Base-by-base conservation (phyloP, 2,329 filamentous ascomycete genomes). In the Pseudogymnoascus sp. region DNA sequence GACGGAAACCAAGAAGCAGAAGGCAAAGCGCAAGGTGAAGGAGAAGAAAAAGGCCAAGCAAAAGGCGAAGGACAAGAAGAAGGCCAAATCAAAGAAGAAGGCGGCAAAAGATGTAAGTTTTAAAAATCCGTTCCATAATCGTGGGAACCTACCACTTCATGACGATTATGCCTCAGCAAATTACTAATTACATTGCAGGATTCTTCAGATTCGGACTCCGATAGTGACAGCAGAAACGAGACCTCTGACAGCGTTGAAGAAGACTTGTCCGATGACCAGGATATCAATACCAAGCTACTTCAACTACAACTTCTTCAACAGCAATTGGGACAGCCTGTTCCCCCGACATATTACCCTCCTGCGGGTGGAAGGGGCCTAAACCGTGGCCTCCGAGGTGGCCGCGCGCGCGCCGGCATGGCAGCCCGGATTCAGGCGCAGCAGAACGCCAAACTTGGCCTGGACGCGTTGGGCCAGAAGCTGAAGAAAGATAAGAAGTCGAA, bases 401-500 rank as follows among this genome's bases (percentile, higher is more conserved):
- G 59, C 16, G 64, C 47, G 10, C 23, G 64, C 50, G n/a, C 50
- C 2, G 50, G 69, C 65, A 50, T 62, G 60, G 63, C 64, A 28
- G 64, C 64, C 23, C 65, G 66, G 50, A 50, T 66, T 18, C 65
- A 70, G 64, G 67, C 66, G 63, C 67, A 64, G 16, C 66, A 65
- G 61, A 68, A 67, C 62, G 68, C 66, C 23, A 70, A 66, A 42
- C 59, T 71, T 16, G 61, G 65, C 18, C 64, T 70, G 25, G 70
- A 72, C 67, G 61, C 69, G 50, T 59, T 68, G 61, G 61, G 71
- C 61, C 63, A 60, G 18, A 60, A 60, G 59, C 18, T 70, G 65
- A 65, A 71, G 56, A 78, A 75, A 66, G 63, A 65, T 16, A 77
- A 76, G 68, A 78, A 77, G 61, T 76, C 76, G 28, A 74, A 71